These are phyloP conservation scores for Stachybotrys elegans DNA, from an alignment of 2,329 filamentous ascomycete species.

Conservation along the genomic window DNA sequence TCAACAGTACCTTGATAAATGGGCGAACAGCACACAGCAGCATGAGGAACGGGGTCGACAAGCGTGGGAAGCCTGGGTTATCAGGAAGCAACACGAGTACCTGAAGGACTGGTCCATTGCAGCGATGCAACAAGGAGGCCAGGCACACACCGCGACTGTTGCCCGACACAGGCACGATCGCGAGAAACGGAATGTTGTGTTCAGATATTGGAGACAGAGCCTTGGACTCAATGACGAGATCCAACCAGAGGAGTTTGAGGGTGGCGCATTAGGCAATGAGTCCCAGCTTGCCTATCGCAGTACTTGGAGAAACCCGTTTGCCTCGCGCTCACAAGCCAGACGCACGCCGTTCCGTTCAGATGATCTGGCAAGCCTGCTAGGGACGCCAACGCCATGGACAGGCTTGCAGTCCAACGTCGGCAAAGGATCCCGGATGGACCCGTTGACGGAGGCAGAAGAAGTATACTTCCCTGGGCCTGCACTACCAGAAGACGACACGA, in stretches of 20 bases:
- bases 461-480: conserved; percentile 13
- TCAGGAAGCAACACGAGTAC: conserved; percentile 24
- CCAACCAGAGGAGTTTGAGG: background rate
- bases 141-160: conserved; percentile 30
- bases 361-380: conserved; percentile 17
- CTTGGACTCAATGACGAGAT: background rate
- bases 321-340: conserved; percentile 15
- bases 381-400: conserved; percentile 44
- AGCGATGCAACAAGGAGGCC: conserved; percentile 28
- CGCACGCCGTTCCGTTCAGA: conserved; percentile 16
- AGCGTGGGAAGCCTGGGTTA: conserved; percentile 26
- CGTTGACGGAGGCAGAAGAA: conserved; percentile 25
- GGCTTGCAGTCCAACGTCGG: conserved; percentile 33
- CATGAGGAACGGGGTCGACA: conserved; percentile 18
- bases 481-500: conserved; percentile 15
- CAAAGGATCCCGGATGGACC: conserved; percentile 23
- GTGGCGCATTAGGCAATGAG: background rate
- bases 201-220: conserved; percentile 25
- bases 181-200: conserved; percentile 22
- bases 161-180: conserved; percentile 25
- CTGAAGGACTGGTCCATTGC: conserved; percentile 32
- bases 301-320: conserved; percentile 19
- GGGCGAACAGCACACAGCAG: conserved; percentile 15
- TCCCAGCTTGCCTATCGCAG: conserved; percentile 13
- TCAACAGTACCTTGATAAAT: conserved; percentile 14